phyloP scores from a whole-genome alignment of 768 basidiomycete species.

The Mycena crocata region DNA sequence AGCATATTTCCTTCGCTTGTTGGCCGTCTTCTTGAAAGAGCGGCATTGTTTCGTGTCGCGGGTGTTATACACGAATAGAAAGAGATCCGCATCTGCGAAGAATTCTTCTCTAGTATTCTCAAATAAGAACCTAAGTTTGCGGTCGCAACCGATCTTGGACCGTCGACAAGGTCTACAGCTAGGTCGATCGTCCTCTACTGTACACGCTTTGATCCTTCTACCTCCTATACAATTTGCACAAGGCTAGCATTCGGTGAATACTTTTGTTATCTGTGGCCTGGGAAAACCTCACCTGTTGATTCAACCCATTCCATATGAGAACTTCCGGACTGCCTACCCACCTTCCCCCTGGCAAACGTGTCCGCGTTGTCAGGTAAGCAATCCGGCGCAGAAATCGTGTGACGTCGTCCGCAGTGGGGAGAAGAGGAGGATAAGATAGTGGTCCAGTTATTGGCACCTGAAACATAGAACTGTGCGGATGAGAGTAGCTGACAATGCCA shows the following conservation, averaged over 20 bases:
- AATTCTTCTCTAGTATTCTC: neutral
- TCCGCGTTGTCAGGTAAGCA: neutral
- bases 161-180: slow-evolving; percentile 1
- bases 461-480: too few species aligned
- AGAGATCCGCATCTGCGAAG: neutral
- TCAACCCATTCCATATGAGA: too few species aligned
- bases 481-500: too few species aligned
- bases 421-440: neutral
- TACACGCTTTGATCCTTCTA: neutral
- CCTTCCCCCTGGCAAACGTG: neutral
- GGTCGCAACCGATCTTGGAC: neutral
- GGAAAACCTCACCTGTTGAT: neutral
- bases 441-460: too few species aligned
- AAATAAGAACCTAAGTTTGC: neutral
- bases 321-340: neutral
- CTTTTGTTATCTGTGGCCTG: too few species aligned
- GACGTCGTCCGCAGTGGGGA: neutral
- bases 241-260: neutral
- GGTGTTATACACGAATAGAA: neutral
- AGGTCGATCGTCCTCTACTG: neutral
- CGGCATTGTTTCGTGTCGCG: neutral
- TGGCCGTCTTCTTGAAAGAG: neutral
- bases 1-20: neutral
- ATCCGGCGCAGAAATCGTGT: neutral
- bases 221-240: neutral